Base-by-base conservation (phyloP, 108 stramenopile species). In the Pseudonitzschia delicatissima region DNA sequence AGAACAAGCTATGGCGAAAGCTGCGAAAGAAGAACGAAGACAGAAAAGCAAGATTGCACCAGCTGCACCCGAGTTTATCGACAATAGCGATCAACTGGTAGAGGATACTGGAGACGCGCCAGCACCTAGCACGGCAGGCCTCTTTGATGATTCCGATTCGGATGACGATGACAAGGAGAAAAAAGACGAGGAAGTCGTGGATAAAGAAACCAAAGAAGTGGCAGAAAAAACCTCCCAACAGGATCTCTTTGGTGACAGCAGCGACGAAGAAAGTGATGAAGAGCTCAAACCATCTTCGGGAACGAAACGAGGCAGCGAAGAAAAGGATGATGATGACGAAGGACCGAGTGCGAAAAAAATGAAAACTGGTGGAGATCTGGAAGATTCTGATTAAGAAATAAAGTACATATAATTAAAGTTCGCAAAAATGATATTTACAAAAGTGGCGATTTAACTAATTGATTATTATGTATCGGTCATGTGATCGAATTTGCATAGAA, bases 221-320 rank as follows among this genome's bases (percentile, higher is more conserved):
- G 57, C 42, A 12, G 68, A 27, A 32, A 60, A 17, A 48, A 47
- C 69, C 12, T 83, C 81, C 13, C 82, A 85, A 45, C 72, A 87
- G 49, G 88, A 90, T 37, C 65, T 90, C 26, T 90, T 90, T 76
- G 88, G 88, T 11, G 88, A 84, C 65, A 66, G 61, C 57, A 77
- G 76, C 44, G 69, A 66, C 37, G 73, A 78, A 5, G 80, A 81
- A 36, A 83, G 82, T 59, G 78, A 79, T 36, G 82, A 83, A 27
- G 82, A 83, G 40, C 49, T 77, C 0, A 31, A 65, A 15, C 73
- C 77, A 34, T 65, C 77, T 39, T 48, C 36, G 15, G 59, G 39
- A 4, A 65, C 77, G 26, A 78, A 69, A 62, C 62, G 79, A 39
- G 48, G 51, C 3, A 45, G 23, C 12, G 62, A 49, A 7, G 65